Base-by-base conservation (phyloP, 2,329 filamentous ascomycete genomes). In the Cladosporium phlei region DNA sequence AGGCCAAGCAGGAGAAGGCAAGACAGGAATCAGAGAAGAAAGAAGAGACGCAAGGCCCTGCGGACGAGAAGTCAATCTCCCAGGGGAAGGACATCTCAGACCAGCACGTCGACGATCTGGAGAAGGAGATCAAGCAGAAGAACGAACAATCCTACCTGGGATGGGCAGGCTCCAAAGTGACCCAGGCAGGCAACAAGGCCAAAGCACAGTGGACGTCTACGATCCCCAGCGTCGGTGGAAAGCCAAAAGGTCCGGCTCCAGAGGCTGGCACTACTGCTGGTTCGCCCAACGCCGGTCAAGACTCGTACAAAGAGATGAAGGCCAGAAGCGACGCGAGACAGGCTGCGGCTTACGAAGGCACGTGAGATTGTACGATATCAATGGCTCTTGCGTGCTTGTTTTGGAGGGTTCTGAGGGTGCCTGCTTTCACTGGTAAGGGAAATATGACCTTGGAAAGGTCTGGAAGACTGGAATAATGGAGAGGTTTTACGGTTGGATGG, bases 131-230 rank as follows among this genome's bases (percentile, higher is more conserved):
- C 9, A 55, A 70, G 50, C 62, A 66, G 57, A 70, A 68, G 59
- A 72, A 70, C 50, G 55, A 73, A 54, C 60, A 69, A 52, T 70
- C 65, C 43, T 68, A 67, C 40, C 59, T 71, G 53, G 60, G 62
- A 25, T 68, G 70, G 60, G 66, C 67, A 35, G 67, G 66, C 47
- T 64, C 68, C 46, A 70, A 69, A 57, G 62, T 70, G 52, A 65
- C 52, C 4, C 49, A 50, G 27, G 58, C 59, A 17, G 63, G 63
- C 9, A 50, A 52, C 32, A 54, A 54, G 38, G 49, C 49, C 8
- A 51, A 47, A 16, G 20, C 32, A 19, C 46, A 44, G 27, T 47
- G 45, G 45, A 40, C 28, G 3, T 27, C 45, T 10, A 37, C 32
- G 11, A 30, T 12, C 27, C 49, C 35, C 30, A 46, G 14, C 21